These are phyloP conservation scores for Cyberlindnera misumaiensis DNA, from an alignment of 805 yeast species.

Conservation along the genomic window DNA sequence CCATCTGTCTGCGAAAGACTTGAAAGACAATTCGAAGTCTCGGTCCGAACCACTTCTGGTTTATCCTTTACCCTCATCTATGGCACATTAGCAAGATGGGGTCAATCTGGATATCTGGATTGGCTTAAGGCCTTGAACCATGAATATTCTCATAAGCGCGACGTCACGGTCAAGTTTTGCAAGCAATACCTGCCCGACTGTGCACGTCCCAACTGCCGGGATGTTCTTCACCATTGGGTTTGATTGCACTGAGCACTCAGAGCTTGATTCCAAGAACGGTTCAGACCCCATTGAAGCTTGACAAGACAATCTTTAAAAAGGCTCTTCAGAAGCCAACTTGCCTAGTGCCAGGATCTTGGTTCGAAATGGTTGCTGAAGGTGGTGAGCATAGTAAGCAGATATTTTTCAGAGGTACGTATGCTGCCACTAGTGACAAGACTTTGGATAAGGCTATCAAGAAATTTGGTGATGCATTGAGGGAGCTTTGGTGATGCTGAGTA, in stretches of 20 bases:
- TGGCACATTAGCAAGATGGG: conserved; percentile 79
- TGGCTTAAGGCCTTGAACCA: conserved; percentile 80
- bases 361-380: conserved; percentile 1
- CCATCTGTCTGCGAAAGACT: conserved; percentile 54
- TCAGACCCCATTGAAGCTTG: conserved; percentile 54
- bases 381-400: not conserved
- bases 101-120: conserved; percentile 79
- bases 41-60: conserved; percentile 77
- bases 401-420: conserved; percentile 3
- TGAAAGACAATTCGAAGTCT: conserved; percentile 70
- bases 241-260: conserved; percentile 39
- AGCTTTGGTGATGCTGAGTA: not conserved
- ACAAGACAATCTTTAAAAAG: conserved; percentile 48
- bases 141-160: conserved; percentile 78
- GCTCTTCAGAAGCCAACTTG: conserved; percentile 50
- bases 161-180: conserved; percentile 68
- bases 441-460: not conserved
- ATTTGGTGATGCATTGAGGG: not conserved
- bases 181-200: conserved; percentile 44
- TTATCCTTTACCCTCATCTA: conserved; percentile 65
- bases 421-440: not conserved
- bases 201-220: conserved; percentile 64
- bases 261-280: conserved; percentile 36
- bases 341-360: conserved; percentile 44
- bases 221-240: conserved; percentile 62